A percentile compares a stretch with the other conserved stretches of the same genome.
phyloP scores from a whole-genome alignment of 1,284 basidiomycete genomes.

The Ustilago curta region DNA sequence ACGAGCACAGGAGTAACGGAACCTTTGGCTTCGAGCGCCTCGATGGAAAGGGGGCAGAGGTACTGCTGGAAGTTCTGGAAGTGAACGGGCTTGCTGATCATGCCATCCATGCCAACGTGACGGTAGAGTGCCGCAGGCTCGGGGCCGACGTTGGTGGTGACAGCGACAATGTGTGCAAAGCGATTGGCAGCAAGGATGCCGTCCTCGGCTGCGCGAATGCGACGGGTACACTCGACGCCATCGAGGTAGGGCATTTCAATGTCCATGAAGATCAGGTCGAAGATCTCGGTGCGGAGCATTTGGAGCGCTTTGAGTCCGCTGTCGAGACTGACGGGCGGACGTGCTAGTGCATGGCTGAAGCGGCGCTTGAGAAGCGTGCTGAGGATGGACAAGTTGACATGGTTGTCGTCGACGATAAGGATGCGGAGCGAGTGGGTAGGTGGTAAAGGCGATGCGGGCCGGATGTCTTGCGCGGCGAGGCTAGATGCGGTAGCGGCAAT shows the following conservation, averaged over 20 bases:
- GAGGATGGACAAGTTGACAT: slow-evolving; percentile 59
- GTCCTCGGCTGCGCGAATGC: slow-evolving; percentile 55
- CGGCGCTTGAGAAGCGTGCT: slow-evolving; percentile 55
- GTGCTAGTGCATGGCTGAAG: slow-evolving; percentile 48
- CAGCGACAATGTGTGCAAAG: slow-evolving; percentile 50
- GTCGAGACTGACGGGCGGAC: slow-evolving; percentile 53
- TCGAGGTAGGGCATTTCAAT: slow-evolving; percentile 63
- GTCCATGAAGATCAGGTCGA: slow-evolving; percentile 62
- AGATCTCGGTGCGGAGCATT: slow-evolving; percentile 54
- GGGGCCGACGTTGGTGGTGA: slow-evolving; percentile 55
- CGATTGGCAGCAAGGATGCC: slow-evolving; percentile 55
- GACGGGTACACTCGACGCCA: slow-evolving; percentile 54
- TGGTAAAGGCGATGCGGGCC: slow-evolving; percentile 31
- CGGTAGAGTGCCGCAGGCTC: slow-evolving; percentile 53
- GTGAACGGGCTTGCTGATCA: slow-evolving; percentile 60
- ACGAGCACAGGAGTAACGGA: slow-evolving; percentile 32
- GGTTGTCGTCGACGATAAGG: slow-evolving; percentile 63
- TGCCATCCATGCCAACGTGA: slow-evolving; percentile 53
- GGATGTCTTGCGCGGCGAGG: slow-evolving; percentile 13
- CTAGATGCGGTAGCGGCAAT: slow-evolving; percentile 7
- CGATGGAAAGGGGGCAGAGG: slow-evolving; percentile 45
- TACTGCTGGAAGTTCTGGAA: slow-evolving; percentile 51
- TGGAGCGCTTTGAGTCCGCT: slow-evolving; percentile 61
- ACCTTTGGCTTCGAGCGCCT: slow-evolving; percentile 27
- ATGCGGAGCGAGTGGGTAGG: slow-evolving; percentile 53